Conservation (phyloP, 1,284 basidiomycete species). For the Xerocomus amazonicus region DNA sequence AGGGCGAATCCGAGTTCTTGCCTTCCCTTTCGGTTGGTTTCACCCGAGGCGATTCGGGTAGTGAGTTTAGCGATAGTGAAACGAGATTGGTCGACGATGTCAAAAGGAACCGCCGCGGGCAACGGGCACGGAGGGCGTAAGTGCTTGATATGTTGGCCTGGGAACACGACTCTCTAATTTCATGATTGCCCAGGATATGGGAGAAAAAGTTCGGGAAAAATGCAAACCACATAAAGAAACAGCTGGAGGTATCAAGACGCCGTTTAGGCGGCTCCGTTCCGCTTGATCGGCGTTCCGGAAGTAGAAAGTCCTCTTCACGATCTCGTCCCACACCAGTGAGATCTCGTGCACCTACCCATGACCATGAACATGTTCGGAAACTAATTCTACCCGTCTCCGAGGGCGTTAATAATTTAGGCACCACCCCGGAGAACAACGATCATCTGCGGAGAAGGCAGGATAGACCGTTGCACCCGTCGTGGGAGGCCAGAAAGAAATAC, state of each 20-base stretch:
- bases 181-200: conserved; percentile 70
- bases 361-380: background rate
- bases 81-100: conserved; percentile 51
- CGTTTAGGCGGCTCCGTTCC: conserved; percentile 2
- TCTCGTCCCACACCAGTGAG: background rate
- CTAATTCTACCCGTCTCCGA: background rate
- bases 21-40: conserved; percentile 88
- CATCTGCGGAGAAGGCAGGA: background rate
- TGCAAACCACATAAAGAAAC: conserved; percentile 86
- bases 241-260: conserved; percentile 34
- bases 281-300: conserved; percentile 19
- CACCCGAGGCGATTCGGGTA: conserved; percentile 73
- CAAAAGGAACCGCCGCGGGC: conserved; percentile 89
- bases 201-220: conserved; percentile 92
- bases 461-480: conserved; percentile 77
- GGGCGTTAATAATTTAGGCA: background rate
- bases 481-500: conserved; percentile 84
- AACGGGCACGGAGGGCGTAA: conserved; percentile 87
- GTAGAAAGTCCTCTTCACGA: conserved; percentile 5
- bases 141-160: conserved; percentile 34
- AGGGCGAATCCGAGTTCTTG: conserved; percentile 74
- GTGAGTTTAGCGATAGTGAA: conserved; percentile 74
- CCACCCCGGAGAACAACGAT: background rate
- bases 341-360: background rate
- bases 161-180: conserved; percentile 11